Conservation (phyloP, 495 filamentous ascomycete genomes). For the Aspergillus cristatus region DNA sequence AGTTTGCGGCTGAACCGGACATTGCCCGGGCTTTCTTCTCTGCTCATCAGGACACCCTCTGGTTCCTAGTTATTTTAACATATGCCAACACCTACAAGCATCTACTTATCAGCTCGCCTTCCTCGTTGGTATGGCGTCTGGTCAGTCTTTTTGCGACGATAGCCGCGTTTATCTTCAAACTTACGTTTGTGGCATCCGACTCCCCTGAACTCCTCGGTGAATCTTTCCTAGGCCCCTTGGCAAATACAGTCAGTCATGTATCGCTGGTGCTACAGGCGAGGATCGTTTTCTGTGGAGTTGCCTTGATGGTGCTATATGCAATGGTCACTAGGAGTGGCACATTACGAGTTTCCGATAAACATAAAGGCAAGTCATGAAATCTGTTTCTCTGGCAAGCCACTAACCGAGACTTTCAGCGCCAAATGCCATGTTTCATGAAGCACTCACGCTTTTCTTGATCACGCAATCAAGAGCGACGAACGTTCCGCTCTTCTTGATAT, state of each 20-base stretch:
- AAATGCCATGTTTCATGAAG: constrained; percentile 44
- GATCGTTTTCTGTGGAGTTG: constrained; percentile 40
- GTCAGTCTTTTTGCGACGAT: constrained; percentile 19
- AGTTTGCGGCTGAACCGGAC: constrained; percentile 79
- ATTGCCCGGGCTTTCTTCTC: constrained; percentile 64
- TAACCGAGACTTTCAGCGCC: constrained; percentile 10
- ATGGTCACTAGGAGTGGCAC: constrained; percentile 5
- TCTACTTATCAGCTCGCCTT: constrained; percentile 22
- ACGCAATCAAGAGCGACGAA: constrained; percentile 80
- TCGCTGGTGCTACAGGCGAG: constrained; percentile 36
- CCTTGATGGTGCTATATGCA: constrained; percentile 26
- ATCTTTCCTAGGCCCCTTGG: constrained; percentile 34
- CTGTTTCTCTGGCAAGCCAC: background rate
- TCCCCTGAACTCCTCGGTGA: constrained; percentile 72
- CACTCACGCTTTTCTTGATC: constrained; percentile 68
- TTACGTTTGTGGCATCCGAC: constrained; percentile 73
- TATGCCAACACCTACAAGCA: constrained; percentile 46
- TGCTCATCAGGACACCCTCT: constrained; percentile 53
- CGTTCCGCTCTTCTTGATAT: constrained; percentile 72
- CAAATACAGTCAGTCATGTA: constrained; percentile 39
- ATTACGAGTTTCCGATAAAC: background rate
- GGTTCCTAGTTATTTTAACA: constrained; percentile 60
- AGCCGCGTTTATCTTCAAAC: constrained; percentile 70
- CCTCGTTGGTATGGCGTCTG: constrained; percentile 16
- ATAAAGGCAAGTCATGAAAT: constrained; percentile 10